These are phyloP conservation scores for Solanum dulcamara DNA, from an alignment of 257 asterid genomes.

Conservation along the genomic window DNA sequence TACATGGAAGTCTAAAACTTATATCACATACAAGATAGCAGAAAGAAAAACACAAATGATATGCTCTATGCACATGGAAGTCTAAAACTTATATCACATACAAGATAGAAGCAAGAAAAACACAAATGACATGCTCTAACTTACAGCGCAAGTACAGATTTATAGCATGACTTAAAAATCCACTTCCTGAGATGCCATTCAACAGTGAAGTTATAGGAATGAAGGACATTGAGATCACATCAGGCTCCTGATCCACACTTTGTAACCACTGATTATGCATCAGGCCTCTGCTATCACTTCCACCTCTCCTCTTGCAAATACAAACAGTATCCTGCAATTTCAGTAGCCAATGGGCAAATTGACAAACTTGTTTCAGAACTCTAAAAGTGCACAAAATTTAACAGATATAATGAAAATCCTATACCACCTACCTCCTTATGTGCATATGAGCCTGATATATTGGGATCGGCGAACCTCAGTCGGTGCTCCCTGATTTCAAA, in stretches of 20 bases:
- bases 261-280: constrained; percentile 84
- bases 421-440: constrained; percentile 68
- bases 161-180: constrained; percentile 94
- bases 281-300: constrained; percentile 49
- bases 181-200: constrained; percentile 92
- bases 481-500: constrained; percentile 53
- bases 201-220: constrained; percentile 85
- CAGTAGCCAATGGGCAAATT: constrained; percentile 15
- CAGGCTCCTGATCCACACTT: constrained; percentile 85
- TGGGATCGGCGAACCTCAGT: constrained; percentile 72
- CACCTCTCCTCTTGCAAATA: constrained; percentile 93
- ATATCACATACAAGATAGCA: background rate
- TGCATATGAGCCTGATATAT: constrained; percentile 72
- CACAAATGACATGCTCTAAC: constrained; percentile 17
- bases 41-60: background rate
- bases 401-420: background rate
- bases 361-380: constrained; percentile 4
- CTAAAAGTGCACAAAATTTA: background rate
- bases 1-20: background rate
- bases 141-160: constrained; percentile 92
- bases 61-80: too few relatives aligned
- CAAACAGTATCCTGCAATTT: constrained; percentile 54
- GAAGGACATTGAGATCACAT: constrained; percentile 92
- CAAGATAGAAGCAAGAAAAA: background rate
- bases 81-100: too few relatives aligned